A percentile compares a stretch with the other conserved stretches of the same genome.
Evolutionary conservation across 306 rosid genomes (phyloP).

Genomic region (Biancaea sappan): DNA sequence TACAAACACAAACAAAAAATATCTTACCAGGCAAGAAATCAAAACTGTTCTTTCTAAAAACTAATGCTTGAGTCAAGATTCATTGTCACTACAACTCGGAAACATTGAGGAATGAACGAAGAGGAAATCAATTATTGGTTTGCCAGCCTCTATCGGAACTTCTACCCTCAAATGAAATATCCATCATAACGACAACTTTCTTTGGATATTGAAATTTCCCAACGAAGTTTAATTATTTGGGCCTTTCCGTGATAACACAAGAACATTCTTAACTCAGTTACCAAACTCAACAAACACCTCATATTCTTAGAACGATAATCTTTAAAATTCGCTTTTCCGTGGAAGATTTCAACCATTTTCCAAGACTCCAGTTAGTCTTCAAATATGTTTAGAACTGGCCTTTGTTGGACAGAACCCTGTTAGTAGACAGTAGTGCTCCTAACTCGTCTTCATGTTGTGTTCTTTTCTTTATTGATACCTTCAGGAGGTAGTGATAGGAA

Average conservation of each 20-base stretch:
- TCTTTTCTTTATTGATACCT: constrained; percentile 44
- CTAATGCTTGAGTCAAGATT: background rate
- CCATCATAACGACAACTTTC: constrained; percentile 18
- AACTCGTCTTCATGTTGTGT: constrained; percentile 27
- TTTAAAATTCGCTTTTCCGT: constrained; percentile 1
- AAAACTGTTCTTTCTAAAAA: background rate
- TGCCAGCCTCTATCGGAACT: constrained; percentile 27
- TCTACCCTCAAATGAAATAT: constrained; percentile 3
- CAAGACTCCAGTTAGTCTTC: constrained; percentile 20
- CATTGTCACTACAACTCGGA: background rate
- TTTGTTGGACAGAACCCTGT: constrained; percentile 34
- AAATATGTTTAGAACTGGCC: constrained; percentile 24
- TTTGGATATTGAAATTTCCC: constrained; percentile 15
- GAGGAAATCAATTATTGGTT: background rate
- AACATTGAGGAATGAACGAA: constrained; percentile 11
- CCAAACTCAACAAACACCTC: constrained; percentile 2
- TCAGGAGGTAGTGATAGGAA: constrained; percentile 79
- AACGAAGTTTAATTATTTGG: constrained; percentile 2
- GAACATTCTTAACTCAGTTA: constrained; percentile 17
- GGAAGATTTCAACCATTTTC: constrained; percentile 7
- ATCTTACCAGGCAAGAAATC: background rate
- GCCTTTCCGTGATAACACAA: background rate
- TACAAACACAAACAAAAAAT: background rate
- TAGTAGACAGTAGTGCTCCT: constrained; percentile 29
- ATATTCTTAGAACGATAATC: background rate